Evolutionary conservation across 192 early-diverging fungal genomes (phyloP).

Genomic region (Powellomyces hirtus): DNA sequence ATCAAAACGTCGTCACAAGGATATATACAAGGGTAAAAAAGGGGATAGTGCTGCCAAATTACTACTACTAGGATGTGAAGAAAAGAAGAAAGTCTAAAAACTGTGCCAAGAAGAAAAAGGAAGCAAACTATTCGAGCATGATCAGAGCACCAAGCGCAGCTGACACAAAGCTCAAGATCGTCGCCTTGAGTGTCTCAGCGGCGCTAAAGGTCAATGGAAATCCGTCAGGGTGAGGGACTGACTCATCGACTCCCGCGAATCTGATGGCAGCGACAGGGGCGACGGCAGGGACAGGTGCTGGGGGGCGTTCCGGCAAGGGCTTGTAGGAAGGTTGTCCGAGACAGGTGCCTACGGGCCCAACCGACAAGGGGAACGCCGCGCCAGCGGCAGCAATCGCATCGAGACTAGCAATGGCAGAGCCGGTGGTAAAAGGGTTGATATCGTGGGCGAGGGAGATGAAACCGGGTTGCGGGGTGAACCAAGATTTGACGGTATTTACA

Average conservation of each 20-base stretch:
- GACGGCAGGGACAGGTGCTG: not conserved
- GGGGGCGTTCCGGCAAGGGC: not conserved
- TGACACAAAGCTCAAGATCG: not conserved
- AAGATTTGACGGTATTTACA: conserved; percentile 17
- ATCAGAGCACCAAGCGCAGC: not conserved
- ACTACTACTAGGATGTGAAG: no score
- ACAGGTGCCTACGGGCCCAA: conserved; percentile 5
- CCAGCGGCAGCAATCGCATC: not conserved
- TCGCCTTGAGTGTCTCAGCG: not conserved
- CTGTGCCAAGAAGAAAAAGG: no score
- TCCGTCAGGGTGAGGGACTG: not conserved
- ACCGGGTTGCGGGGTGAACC: conserved; percentile 23
- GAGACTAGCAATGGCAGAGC: not conserved
- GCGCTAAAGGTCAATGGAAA: not conserved
- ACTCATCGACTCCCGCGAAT: not conserved
- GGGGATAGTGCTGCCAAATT: no score
- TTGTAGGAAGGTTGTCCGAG: not conserved
- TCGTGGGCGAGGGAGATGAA: conserved; percentile 35
- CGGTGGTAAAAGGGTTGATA: conserved; percentile 15
- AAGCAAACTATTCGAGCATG: no score
- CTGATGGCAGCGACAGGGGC: not conserved
- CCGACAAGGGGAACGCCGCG: not conserved
- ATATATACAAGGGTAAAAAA: no score
- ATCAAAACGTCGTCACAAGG: no score
- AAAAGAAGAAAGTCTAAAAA: no score